Evolutionary conservation across 352 stramenopile species (phyloP).

Genomic region (Globisporangium nodosum): DNA sequence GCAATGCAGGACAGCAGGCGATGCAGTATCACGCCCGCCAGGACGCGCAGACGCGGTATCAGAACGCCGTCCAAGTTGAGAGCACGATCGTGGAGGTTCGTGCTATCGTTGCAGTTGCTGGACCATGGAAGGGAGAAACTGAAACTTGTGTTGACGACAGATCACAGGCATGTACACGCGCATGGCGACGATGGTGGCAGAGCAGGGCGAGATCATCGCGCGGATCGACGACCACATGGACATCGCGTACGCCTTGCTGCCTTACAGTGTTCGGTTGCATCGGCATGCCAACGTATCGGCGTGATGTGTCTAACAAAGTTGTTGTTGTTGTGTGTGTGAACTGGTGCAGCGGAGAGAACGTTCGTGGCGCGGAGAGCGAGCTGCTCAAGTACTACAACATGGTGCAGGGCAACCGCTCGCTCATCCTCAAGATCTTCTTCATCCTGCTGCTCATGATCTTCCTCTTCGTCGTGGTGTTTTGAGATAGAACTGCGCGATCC

Average conservation of each 20-base stretch:
- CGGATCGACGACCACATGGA: conserved; percentile 86
- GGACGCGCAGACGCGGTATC: conserved; percentile 64
- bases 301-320: conserved; percentile 1
- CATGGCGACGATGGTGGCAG: conserved; percentile 78
- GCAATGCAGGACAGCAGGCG: conserved; percentile 30
- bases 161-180: conserved; percentile 85
- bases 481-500: not conserved
- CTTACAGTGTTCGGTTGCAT: not conserved
- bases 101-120: not conserved
- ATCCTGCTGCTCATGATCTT: conserved; percentile 80
- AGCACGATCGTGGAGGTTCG: conserved; percentile 80
- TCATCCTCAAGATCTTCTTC: conserved; percentile 86
- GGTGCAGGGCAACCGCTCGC: conserved; percentile 68
- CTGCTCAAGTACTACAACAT: conserved; percentile 85
- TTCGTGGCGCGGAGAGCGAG: conserved; percentile 64
- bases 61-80: conserved; percentile 76
- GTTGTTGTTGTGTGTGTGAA: not conserved
- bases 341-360: conserved; percentile 56
- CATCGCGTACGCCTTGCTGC: conserved; percentile 55
- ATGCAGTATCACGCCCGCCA: conserved; percentile 64
- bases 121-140: not conserved
- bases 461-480: conserved; percentile 69
- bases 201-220: conserved; percentile 75
- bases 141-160: conserved; percentile 16
- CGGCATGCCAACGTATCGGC: no score